Conservation (phyloP, 345 rosid genomes). For the Euclidium syriacum region DNA sequence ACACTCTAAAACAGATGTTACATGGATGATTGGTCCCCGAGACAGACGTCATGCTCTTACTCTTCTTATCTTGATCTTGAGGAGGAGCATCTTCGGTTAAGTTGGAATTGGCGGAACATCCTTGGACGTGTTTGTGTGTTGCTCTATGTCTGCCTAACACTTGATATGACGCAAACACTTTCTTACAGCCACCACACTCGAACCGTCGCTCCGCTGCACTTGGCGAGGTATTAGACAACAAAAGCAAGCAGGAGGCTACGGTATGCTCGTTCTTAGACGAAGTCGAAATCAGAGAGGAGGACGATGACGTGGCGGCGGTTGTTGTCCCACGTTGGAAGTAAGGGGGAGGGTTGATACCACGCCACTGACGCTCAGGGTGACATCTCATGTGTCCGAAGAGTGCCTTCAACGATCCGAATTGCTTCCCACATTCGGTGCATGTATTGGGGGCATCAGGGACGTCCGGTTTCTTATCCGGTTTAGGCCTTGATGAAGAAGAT, state of each 20-base stretch:
- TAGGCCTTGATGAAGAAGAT: conserved; percentile 7
- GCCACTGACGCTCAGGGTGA: conserved; percentile 82
- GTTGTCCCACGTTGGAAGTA: conserved; percentile 16
- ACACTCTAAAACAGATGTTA: conserved; percentile 48
- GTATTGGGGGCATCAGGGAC: conserved; percentile 54
- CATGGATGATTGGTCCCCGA: conserved; percentile 44
- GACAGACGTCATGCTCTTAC: conserved; percentile 27
- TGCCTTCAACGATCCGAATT: conserved; percentile 79
- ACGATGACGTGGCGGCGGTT: background rate
- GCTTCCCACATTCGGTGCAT: conserved; percentile 78
- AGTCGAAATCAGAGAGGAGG: background rate
- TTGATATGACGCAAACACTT: conserved; percentile 68
- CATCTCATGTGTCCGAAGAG: conserved; percentile 92
- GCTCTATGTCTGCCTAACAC: conserved; percentile 74
- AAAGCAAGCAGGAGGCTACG: conserved; percentile 43
- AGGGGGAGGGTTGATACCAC: conserved; percentile 61
- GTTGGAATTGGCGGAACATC: conserved; percentile 52
- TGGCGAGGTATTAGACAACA: conserved; percentile 32
- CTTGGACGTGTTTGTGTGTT: conserved; percentile 61
- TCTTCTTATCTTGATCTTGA: conserved; percentile 16
- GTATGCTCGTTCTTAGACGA: conserved; percentile 50
- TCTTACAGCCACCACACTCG: conserved; percentile 68
- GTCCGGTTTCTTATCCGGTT: conserved; percentile 47
- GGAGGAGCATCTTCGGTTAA: conserved; percentile 9
- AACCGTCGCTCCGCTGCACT: conserved; percentile 8